Evolutionary conservation across 2,329 filamentous ascomycete species (phyloP).

Genomic region (Dothistroma pini): DNA sequence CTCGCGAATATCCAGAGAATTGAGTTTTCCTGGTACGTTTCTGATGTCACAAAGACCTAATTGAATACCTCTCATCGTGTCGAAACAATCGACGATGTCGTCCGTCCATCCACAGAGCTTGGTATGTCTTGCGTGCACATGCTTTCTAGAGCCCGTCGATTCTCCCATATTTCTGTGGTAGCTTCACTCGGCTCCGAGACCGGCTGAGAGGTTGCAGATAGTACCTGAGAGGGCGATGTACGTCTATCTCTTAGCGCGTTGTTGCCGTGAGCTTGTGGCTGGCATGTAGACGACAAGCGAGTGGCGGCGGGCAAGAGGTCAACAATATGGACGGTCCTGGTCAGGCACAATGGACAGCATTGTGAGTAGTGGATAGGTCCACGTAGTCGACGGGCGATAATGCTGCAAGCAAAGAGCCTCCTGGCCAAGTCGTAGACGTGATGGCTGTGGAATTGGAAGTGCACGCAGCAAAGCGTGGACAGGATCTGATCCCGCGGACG

Average conservation of each 20-base stretch:
- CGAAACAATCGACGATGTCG: too few relatives aligned
- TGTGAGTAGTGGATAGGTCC: background rate
- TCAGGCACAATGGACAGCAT: background rate
- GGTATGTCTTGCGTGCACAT: too few relatives aligned
- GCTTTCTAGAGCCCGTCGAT: too few relatives aligned
- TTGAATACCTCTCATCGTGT: too few relatives aligned
- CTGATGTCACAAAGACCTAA: too few relatives aligned
- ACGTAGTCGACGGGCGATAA: background rate
- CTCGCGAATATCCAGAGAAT: too few relatives aligned
- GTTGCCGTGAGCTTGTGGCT: background rate
- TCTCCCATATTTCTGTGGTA: background rate
- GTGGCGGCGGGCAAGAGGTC: background rate
- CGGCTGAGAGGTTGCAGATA: background rate
- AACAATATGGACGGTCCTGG: background rate
- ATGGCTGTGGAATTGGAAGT: background rate
- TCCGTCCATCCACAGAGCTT: too few relatives aligned
- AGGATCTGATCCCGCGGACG: background rate
- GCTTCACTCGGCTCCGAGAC: background rate
- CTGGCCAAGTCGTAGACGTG: background rate
- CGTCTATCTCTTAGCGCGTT: background rate
- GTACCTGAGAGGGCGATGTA: background rate
- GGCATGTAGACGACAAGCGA: background rate
- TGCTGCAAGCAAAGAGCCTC: background rate
- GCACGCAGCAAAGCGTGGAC: background rate
- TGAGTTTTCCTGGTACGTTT: too few relatives aligned